Conservation (phyloP, 176 grass and related monocot genomes). For the Cenchrus fungigraminus region DNA sequence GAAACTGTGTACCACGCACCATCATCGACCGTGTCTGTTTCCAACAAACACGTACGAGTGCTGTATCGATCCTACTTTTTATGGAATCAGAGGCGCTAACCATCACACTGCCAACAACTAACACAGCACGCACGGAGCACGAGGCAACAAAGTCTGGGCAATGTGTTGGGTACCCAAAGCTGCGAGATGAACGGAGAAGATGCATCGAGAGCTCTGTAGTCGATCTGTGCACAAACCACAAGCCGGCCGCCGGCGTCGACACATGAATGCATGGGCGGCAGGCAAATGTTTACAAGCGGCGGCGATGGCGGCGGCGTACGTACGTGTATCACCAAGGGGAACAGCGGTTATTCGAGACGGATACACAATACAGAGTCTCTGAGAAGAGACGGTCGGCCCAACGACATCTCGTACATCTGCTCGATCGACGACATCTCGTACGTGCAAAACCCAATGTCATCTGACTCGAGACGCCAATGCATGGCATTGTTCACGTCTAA, state of each 20-base stretch:
- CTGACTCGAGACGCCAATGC: neutral
- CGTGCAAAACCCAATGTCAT: neutral
- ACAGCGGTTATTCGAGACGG: neutral
- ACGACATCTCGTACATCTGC: too few relatives aligned
- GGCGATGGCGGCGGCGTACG: neutral
- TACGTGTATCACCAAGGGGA: neutral
- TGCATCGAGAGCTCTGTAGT: neutral
- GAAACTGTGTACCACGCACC: too few relatives aligned
- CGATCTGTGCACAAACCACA: too few relatives aligned
- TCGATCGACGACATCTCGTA: too few relatives aligned
- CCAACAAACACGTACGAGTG: too few relatives aligned
- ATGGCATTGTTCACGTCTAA: constrained; percentile 28
- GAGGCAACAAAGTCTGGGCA: constrained; percentile 6
- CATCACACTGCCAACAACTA: neutral
- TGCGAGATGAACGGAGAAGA: constrained; percentile 4
- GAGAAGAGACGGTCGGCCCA: constrained; percentile 18
- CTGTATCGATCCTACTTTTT: neutral
- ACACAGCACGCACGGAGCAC: neutral
- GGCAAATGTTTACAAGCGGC: neutral
- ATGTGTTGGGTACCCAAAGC: constrained; percentile 8
- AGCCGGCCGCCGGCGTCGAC: too few relatives aligned
- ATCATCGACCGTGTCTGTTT: too few relatives aligned
- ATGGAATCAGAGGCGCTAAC: neutral
- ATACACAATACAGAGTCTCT: neutral
- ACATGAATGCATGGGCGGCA: too few relatives aligned